Base-by-base conservation (phyloP, 2,329 filamentous ascomycete genomes). In the Alternaria infectoria region DNA sequence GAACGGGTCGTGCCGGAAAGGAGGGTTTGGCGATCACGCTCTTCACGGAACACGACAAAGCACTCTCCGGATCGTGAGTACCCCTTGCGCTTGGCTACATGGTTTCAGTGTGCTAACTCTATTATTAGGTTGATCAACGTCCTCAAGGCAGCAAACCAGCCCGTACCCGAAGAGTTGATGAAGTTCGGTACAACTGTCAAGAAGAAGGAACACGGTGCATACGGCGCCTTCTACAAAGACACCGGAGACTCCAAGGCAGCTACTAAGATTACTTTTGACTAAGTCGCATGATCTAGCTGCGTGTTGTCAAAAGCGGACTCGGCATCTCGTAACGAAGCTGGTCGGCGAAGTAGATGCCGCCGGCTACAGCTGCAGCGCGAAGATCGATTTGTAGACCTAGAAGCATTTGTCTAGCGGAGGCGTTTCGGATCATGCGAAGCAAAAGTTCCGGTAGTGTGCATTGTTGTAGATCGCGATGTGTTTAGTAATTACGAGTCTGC, bases 131-230 rank as follows among this genome's bases (percentile, higher is more conserved):
- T 99, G 72, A 91, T 98, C 83, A 98, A 98, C 79, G 93, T 99
- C 59, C 88, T 99, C 66, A 96, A 92, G 82, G 92, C 90, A n/a
- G 94, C 96, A 23, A 93, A 93, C 69, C 96, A 99, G 81, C 86
- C 89, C 12, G 93, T 99, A 1, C 96, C 96, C 3, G 93, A 97
- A 46, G 91, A 93, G 25, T 84, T 99, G 40, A 85, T 98, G 79
- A 97, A 97, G 83, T 99, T 97, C 72, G 96, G 96, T 74, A 97
- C 93, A 21, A 98, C 95, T 1, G 96, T 99, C 56, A 99, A 98
- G 89, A 97, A 97, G 89, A 98, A 98, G 93, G 88, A 90, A 52
- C 96, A 99, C 83, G 92, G 93, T 75, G 91, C 92, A 51, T 99
- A 98, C 77, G 96, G 96, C 61, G 93, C 93, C 30, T 98, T 98